Percentiles rank a stretch among this genome's conserved stretches.
phyloP scores from a whole-genome alignment of 1,284 basidiomycete species.

The Afroboletus lepidellus region DNA sequence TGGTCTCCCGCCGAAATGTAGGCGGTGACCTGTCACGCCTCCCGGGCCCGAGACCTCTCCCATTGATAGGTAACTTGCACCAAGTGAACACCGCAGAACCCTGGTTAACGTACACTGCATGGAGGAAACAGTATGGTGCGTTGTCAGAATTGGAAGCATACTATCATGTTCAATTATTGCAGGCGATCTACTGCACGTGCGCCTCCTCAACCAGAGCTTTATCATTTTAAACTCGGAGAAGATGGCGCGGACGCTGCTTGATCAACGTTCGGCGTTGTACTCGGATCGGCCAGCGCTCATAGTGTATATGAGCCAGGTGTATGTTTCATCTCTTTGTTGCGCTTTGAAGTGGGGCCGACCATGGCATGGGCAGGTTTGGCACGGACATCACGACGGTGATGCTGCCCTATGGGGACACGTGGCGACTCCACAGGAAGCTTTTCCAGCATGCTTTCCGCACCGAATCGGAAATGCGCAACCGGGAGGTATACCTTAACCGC shows the following conservation, averaged over 20 bases:
- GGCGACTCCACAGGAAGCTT: constrained; percentile 29
- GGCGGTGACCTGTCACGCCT: too few species aligned
- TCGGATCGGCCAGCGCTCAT: constrained; percentile 22
- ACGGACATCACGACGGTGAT: constrained; percentile 21
- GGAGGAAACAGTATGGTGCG: constrained; percentile 25
- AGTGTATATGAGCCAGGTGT: constrained; percentile 21
- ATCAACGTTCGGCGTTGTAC: constrained; percentile 21
- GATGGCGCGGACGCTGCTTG: constrained; percentile 25
- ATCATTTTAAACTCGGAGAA: constrained; percentile 26
- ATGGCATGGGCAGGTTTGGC: constrained; percentile 14
- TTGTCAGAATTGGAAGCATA: too few species aligned
- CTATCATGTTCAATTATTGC: constrained; percentile 20
- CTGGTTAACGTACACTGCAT: constrained; percentile 24
- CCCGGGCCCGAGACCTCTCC: constrained; percentile 21
- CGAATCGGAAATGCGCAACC: constrained; percentile 19
- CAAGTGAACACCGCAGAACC: constrained; percentile 18
- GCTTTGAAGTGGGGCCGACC: neutral
- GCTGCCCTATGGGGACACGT: constrained; percentile 25
- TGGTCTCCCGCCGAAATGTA: neutral
- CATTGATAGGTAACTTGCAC: constrained; percentile 23
- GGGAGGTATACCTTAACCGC: constrained; percentile 24
- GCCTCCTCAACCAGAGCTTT: constrained; percentile 15
- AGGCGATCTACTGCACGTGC: too few species aligned
- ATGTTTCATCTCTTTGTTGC: neutral
- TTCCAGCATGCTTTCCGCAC: constrained; percentile 28